Base-by-base conservation (phyloP, 2,329 filamentous ascomycete genomes). In the Cladobotryum protrusum region DNA sequence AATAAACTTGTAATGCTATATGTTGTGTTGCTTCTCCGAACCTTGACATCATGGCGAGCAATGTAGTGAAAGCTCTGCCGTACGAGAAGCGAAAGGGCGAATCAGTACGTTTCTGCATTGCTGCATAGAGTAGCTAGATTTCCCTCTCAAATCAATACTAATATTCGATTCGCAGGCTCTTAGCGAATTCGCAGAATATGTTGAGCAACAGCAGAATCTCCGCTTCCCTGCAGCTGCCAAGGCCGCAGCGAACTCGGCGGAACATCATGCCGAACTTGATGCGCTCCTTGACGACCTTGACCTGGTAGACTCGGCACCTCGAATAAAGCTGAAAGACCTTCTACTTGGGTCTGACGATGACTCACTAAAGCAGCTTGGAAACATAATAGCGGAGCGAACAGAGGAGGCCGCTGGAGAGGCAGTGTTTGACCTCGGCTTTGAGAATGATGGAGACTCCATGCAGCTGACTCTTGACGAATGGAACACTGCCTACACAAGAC, bases 181-280 rank as follows among this genome's bases (percentile, higher is more conserved):
- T 49, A 93, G 87, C 73, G 93, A 97, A 61, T 99, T 99, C 66
- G 90, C 91, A 67, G 93, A 99, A 63, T 97, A 96, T 63, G 93
- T 96, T 57, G 90, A 97, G 68, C 87, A 90, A 66, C 91, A 97
- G 67, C 93, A 97, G 68, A 83, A 84, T 13, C 70, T 85, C 45
- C 84, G 87, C 50, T 84, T 82, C 59, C 79, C 79, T 2, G 62
- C 72, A 34, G 68, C 64, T 48, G 57, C 63, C 33, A 49, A 53
- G 17, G 45, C 59, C 14, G 49, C 61, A 3, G 55, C 66, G 34
- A 55, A 64, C 45, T 47, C 63, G 15, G 52, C 56, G 14, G 66
- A 87, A 60, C 84, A 76, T 56, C 68, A 93, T 56, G 87, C 91
- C 47, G 92, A 97, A 66, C 83, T 97, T 47, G 90, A 95, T 62